Evolutionary conservation across 2,329 filamentous ascomycete species (phyloP), one percentile per base, ranked within the genome.

Genomic region (Aspergillus transmontanensis): DNA sequence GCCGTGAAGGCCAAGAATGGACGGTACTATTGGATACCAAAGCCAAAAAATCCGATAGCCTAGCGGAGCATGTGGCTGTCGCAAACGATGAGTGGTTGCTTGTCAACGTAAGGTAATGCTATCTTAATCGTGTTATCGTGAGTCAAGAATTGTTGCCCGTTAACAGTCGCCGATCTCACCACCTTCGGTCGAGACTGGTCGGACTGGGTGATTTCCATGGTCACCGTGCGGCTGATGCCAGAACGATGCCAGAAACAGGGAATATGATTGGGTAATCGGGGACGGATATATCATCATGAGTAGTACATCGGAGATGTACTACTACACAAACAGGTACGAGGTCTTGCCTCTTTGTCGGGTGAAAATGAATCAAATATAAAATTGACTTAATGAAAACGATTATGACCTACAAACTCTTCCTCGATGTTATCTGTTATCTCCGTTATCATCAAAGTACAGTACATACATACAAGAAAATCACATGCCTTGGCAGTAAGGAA

Each of bases 11-110:
- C 51, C 32, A 39, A 39, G 32, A 55, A 32, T 32, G 51, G 32
- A 34, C 51, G 51, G 51, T 55, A 61, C 59, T 58, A 62, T 62
- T 62, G 60, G 56, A 58, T 58, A 36, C 60, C 55, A 53, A 54
- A 43, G 23, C 54, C 55, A 26, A 48, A 36, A 39, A 39, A 36
- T 36, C 26, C 26, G 53, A 61, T 58, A 62, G 55, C 60, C 46
- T 46, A 36, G 60, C 60, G 56, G 60, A 58, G 60, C 56, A 58
- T 62, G 60, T 58, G 60, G 60, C 53, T 26, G 50, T 55, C 48
- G 39, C 26, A 48, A 41, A 58, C 28, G 55, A 56, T 53, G 34
- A 62, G 56, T 62, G 60, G 60, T 57, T 62, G 48, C 58, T 48
- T 59, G 58, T 41, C 58, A 59, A 55, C 16, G 51, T 55, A 55